These are phyloP conservation scores for Tritrichomonas foetus DNA, from an alignment of 208 protist species.

Conservation along the genomic window DNA sequence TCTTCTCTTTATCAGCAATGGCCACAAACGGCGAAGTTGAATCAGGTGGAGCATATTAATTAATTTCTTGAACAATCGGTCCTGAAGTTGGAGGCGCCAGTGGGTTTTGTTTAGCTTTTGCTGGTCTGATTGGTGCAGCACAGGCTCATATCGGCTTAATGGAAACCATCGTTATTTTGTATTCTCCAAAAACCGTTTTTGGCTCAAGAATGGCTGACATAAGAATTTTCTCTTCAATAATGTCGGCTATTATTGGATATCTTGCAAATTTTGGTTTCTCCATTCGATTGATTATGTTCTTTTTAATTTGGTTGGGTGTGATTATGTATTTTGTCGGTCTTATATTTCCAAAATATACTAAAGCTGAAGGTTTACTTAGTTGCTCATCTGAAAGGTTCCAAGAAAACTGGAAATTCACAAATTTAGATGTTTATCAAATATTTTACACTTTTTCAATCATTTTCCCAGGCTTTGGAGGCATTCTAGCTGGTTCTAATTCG, in stretches of 20 bases:
- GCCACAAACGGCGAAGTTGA: constrained; percentile 12
- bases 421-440: not conserved
- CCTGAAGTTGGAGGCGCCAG: not conserved
- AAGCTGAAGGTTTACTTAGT: not conserved
- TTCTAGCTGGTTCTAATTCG: not conserved
- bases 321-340: not conserved
- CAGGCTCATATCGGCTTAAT: not conserved
- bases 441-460: constrained; percentile 28
- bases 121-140: not conserved
- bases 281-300: not conserved
- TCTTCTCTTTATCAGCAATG: not conserved
- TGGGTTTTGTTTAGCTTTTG: not conserved
- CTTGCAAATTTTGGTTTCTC: not conserved
- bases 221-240: not conserved
- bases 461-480: constrained; percentile 29
- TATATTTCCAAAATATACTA: not conserved
- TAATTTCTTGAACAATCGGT: constrained; percentile 20
- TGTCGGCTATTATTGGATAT: not conserved
- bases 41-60: constrained; percentile 29
- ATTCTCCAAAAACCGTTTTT: not conserved
- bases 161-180: constrained; percentile 14
- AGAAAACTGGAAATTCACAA: not conserved
- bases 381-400: not conserved
- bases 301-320: not conserved
- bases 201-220: not conserved